Evolutionary conservation across 768 basidiomycete species (phyloP).

Genomic region (Boletus rubropictus): DNA sequence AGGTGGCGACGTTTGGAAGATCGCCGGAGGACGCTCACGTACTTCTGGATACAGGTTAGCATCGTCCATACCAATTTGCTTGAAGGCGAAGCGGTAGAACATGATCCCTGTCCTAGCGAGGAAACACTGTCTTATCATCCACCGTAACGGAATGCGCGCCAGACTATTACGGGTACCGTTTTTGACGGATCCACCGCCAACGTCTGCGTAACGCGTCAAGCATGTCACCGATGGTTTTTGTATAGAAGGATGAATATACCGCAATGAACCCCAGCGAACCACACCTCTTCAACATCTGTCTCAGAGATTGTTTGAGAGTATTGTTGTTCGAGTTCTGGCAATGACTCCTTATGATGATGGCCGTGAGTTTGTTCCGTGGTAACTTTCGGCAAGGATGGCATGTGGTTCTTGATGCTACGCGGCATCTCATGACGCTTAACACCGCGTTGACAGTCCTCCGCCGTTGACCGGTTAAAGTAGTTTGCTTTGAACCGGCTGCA

Average conservation of each 20-base stretch:
- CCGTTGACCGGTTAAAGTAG: conserved; percentile 38
- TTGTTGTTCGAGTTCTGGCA: conserved; percentile 37
- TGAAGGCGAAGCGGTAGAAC: conserved; percentile 44
- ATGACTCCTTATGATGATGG: conserved; percentile 6
- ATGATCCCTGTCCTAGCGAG: conserved; percentile 50
- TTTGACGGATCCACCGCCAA: conserved; percentile 65
- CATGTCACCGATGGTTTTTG: neutral
- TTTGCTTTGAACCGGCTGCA: conserved; percentile 30
- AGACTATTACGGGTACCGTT: conserved; percentile 56
- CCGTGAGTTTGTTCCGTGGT: conserved; percentile 1
- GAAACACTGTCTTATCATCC: conserved; percentile 72
- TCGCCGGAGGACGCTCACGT: conserved; percentile 36
- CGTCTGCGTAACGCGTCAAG: conserved; percentile 39
- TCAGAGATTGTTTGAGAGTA: conserved; percentile 32
- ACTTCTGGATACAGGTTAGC: conserved; percentile 42
- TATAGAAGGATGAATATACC: conserved; percentile 37
- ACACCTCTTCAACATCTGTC: conserved; percentile 71
- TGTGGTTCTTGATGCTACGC: conserved; percentile 23
- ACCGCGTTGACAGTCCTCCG: conserved; percentile 39
- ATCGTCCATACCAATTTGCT: conserved; percentile 42
- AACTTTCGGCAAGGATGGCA: neutral
- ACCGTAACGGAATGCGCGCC: conserved; percentile 67
- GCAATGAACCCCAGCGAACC: conserved; percentile 73
- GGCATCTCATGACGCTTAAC: conserved; percentile 49
- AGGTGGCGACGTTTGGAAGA: conserved; percentile 20